Evolutionary conservation across 2,329 filamentous ascomycete species (phyloP).

Genomic region (Alternaria sp.): DNA sequence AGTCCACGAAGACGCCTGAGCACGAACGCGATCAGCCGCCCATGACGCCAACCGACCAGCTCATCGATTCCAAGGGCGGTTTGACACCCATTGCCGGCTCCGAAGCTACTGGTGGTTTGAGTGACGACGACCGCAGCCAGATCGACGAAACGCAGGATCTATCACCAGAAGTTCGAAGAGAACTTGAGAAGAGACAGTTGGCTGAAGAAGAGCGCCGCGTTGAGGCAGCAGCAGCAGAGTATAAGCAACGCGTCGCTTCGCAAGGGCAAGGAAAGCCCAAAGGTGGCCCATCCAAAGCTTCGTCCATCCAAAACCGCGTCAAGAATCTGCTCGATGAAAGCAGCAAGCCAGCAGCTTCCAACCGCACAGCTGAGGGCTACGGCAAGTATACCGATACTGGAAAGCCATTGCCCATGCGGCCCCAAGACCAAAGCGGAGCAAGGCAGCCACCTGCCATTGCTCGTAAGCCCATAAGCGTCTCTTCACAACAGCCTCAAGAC

Average conservation of each 20-base stretch:
- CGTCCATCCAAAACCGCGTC: constrained; percentile 91
- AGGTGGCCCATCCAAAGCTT: constrained; percentile 64
- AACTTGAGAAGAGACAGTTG: constrained; percentile 81
- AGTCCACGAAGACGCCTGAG: constrained; percentile 55
- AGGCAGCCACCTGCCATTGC: constrained; percentile 35
- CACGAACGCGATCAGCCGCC: constrained; percentile 37
- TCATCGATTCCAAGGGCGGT: constrained; percentile 28
- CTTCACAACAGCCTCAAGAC: constrained; percentile 27
- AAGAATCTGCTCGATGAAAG: constrained; percentile 84
- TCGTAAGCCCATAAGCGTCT: constrained; percentile 57
- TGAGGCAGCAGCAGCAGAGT: constrained; percentile 86
- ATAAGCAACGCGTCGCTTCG: constrained; percentile 75
- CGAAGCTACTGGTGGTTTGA: constrained; percentile 72
- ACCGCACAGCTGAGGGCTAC: constrained; percentile 85
- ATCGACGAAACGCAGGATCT: constrained; percentile 73
- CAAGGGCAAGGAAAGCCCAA: constrained; percentile 58
- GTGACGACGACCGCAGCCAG: constrained; percentile 71
- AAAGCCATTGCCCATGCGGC: constrained; percentile 40
- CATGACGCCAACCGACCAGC: constrained; percentile 33
- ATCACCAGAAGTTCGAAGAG: constrained; percentile 86
- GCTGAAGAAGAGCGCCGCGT: constrained; percentile 90
- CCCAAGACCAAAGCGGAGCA: constrained; percentile 33
- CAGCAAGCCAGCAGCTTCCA: constrained; percentile 56
- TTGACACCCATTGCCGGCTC: constrained; percentile 76
- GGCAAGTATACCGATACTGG: constrained; percentile 74